Evolutionary conservation across 805 yeast genomes (phyloP).

Genomic region (Nadsonia fulvescens): DNA sequence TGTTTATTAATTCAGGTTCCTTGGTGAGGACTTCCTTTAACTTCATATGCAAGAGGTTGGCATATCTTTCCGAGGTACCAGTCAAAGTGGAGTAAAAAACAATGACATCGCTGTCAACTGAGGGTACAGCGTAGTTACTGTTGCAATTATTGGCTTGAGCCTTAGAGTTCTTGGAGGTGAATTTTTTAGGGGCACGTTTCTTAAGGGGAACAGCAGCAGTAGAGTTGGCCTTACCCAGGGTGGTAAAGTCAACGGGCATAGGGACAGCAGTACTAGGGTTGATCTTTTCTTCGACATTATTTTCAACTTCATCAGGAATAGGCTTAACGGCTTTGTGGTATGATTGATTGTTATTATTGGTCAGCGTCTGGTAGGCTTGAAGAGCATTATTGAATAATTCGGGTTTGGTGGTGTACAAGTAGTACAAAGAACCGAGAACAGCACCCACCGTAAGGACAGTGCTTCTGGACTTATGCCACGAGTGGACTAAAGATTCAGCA

Average conservation of each 20-base stretch:
- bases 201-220: conserved; percentile 3
- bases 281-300: conserved; percentile 1
- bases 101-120: conserved; percentile 34
- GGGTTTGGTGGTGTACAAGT: no score
- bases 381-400: no score
- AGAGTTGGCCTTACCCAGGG: conserved; percentile 2
- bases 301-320: conserved; percentile 3
- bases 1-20: conserved; percentile 38
- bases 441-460: no score
- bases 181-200: conserved; percentile 9
- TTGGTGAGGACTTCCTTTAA: conserved; percentile 17
- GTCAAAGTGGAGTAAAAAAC: conserved; percentile 76
- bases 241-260: conserved; percentile 12
- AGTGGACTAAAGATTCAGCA: no score
- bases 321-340: no score
- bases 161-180: no score
- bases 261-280: conserved; percentile 6
- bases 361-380: no score
- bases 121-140: conserved; percentile 9
- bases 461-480: no score
- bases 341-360: no score
- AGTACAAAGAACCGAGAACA: no score
- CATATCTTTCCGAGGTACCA: conserved; percentile 62
- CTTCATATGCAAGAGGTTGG: conserved; percentile 28
- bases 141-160: no score